Evolutionary conservation across 2,329 filamentous ascomycete species (phyloP).

Genomic region (Ophiobolus disseminans): DNA sequence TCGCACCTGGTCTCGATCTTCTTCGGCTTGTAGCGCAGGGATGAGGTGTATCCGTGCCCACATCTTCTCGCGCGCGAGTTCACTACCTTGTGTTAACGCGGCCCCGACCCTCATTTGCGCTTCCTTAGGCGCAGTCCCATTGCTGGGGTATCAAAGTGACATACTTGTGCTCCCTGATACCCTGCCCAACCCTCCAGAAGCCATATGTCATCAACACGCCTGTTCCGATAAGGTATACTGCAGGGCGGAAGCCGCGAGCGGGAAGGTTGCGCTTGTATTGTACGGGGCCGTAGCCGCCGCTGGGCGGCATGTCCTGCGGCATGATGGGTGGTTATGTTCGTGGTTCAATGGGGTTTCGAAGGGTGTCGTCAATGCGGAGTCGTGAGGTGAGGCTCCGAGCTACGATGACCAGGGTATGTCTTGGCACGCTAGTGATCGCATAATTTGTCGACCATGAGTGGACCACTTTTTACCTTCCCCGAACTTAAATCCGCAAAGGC

Average conservation of each 20-base stretch:
- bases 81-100: slow-evolving; percentile 65
- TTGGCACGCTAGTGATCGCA: slow-evolving; percentile 38
- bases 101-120: too few relatives aligned
- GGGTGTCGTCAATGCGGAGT: slow-evolving; percentile 33
- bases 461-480: slow-evolving; percentile 13
- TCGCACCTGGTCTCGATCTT: slow-evolving; percentile 93
- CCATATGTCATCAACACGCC: slow-evolving; percentile 84
- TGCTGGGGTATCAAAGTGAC: slow-evolving; percentile 36
- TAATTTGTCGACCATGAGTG: slow-evolving; percentile 38
- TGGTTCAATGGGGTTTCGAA: slow-evolving; percentile 38
- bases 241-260: slow-evolving; percentile 85
- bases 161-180: slow-evolving; percentile 90
- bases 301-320: slow-evolving; percentile 97
- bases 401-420: slow-evolving; percentile 28
- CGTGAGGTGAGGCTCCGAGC: slow-evolving; percentile 34
- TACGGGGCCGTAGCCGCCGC: slow-evolving; percentile 92
- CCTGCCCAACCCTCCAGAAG: slow-evolving; percentile 84
- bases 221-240: slow-evolving; percentile 77
- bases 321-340: slow-evolving; percentile 62
- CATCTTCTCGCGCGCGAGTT: slow-evolving; percentile 96
- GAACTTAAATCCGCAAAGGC: not conserved
- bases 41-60: slow-evolving; percentile 96
- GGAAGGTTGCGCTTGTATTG: slow-evolving; percentile 99
- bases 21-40: slow-evolving; percentile 91
- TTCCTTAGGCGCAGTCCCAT: not conserved